A percentile compares a stretch with the other conserved stretches of the same genome.
phyloP scores from a whole-genome alignment of 2,329 filamentous ascomycete species.

The Cladorrhinum sp. region DNA sequence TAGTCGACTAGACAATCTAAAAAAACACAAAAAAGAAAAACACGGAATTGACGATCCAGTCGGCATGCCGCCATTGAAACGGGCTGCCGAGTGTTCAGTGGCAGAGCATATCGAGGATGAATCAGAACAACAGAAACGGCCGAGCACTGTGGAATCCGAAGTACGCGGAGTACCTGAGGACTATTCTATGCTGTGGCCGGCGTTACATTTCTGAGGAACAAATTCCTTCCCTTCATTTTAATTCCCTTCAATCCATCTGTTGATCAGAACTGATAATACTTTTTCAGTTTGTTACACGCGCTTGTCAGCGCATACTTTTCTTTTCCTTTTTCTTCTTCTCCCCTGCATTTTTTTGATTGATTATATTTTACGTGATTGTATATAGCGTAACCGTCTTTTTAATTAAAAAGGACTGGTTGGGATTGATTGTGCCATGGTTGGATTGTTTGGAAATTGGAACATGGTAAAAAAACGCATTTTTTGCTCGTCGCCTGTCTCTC shows the following conservation, averaged over 20 bases:
- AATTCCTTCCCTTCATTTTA: slow-evolving; percentile 6
- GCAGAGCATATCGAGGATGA: slow-evolving; percentile 16
- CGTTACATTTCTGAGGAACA: slow-evolving; percentile 24
- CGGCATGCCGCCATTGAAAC: slow-evolving; percentile 20
- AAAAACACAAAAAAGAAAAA: slow-evolving; percentile 33
- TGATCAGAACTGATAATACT: background rate
- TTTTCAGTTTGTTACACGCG: slow-evolving; percentile 1
- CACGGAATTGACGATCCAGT: slow-evolving; percentile 28
- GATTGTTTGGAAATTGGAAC: background rate
- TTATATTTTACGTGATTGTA: background rate
- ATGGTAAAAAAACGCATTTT: slow-evolving; percentile 11
- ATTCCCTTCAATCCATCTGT: background rate
- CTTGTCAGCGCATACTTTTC: slow-evolving; percentile 9
- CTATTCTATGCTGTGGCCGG: slow-evolving; percentile 29
- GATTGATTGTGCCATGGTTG: too few species aligned
- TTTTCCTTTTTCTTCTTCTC: background rate
- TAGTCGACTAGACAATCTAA: slow-evolving; percentile 32
- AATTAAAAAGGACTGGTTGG: background rate
- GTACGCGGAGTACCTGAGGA: slow-evolving; percentile 22
- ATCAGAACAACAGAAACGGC: slow-evolving; percentile 13
- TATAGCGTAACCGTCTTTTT: background rate
- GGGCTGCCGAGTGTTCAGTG: slow-evolving; percentile 15
- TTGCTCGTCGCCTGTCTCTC: too few species aligned
- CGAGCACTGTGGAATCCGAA: slow-evolving; percentile 20
- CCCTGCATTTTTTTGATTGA: background rate